Conservation (phyloP, 1,139 yeast species). For the Diutina ranongensis region DNA sequence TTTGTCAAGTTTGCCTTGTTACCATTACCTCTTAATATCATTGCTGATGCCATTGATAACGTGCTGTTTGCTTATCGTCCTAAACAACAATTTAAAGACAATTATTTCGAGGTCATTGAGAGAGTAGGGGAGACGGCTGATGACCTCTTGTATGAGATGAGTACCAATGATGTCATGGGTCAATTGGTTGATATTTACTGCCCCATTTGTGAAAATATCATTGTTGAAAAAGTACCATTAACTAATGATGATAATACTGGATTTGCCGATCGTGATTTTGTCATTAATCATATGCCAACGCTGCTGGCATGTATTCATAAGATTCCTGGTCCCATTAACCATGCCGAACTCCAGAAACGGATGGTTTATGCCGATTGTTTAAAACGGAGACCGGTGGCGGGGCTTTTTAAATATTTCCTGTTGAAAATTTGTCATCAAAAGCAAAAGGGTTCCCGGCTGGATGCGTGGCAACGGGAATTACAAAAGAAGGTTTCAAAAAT, state of each 20-base stretch:
- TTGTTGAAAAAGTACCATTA: constrained; percentile 11
- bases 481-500: not conserved
- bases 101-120: not conserved
- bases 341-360: constrained; percentile 14
- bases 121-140: not conserved
- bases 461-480: not conserved
- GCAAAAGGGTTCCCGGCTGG: not conserved
- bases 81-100: not conserved
- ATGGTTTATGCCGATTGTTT: constrained; percentile 15
- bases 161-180: not conserved
- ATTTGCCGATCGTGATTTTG: constrained; percentile 16
- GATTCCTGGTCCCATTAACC: constrained; percentile 9
- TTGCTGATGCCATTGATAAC: constrained; percentile 15
- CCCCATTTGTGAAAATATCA: constrained; percentile 12
- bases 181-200: constrained; percentile 10
- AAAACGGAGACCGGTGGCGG: constrained; percentile 11
- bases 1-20: constrained; percentile 14
- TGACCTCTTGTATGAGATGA: constrained; percentile 1
- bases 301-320: constrained; percentile 8
- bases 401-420: constrained; percentile 10
- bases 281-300: not conserved
- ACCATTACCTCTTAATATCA: constrained; percentile 18
- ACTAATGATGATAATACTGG: constrained; percentile 13
- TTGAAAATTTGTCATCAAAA: not conserved
- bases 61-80: constrained; percentile 14